Percentiles rank a stretch among this genome's conserved stretches.
Conservation (phyloP, 495 filamentous ascomycete species). For the Trichoderma erinaceum region DNA sequence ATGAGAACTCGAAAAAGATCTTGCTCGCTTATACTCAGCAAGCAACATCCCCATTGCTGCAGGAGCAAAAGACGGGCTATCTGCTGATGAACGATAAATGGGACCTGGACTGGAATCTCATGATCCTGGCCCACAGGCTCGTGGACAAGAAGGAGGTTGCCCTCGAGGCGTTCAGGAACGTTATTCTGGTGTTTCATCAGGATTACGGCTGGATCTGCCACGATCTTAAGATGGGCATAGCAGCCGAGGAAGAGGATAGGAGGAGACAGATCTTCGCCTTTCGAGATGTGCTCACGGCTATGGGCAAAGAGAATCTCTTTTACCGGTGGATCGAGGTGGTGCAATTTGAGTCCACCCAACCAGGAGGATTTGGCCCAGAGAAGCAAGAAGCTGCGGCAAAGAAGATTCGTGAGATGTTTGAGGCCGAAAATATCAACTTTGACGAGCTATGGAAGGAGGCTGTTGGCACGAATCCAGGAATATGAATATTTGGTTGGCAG, state of each 20-base stretch:
- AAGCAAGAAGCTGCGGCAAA: slow-evolving; percentile 58
- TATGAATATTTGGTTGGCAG: neutral
- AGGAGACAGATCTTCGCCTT: slow-evolving; percentile 63
- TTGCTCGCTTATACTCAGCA: slow-evolving; percentile 32
- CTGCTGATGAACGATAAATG: slow-evolving; percentile 70
- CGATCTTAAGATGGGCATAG: slow-evolving; percentile 45
- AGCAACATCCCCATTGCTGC: slow-evolving; percentile 55
- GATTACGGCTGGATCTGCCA: slow-evolving; percentile 60
- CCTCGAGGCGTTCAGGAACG: slow-evolving; percentile 54
- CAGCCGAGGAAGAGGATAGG: slow-evolving; percentile 45
- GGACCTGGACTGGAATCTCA: slow-evolving; percentile 72
- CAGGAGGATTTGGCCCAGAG: slow-evolving; percentile 66
- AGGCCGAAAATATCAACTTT: slow-evolving; percentile 65
- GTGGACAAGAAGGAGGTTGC: slow-evolving; percentile 53
- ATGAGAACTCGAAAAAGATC: slow-evolving; percentile 24
- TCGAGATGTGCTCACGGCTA: slow-evolving; percentile 57
- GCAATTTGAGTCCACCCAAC: slow-evolving; percentile 69
- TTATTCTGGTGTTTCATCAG: slow-evolving; percentile 60
- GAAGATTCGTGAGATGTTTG: slow-evolving; percentile 61
- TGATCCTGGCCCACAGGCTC: slow-evolving; percentile 61
- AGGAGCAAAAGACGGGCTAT: slow-evolving; percentile 69
- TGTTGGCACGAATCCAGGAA: slow-evolving; percentile 47
- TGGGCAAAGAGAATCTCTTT: slow-evolving; percentile 80
- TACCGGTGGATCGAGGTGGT: slow-evolving; percentile 81
- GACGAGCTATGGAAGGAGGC: slow-evolving; percentile 66